Percentiles rank a stretch among this genome's conserved stretches.
Evolutionary conservation across 257 asterid species (phyloP).

Genomic region (Solanum verrucosum): DNA sequence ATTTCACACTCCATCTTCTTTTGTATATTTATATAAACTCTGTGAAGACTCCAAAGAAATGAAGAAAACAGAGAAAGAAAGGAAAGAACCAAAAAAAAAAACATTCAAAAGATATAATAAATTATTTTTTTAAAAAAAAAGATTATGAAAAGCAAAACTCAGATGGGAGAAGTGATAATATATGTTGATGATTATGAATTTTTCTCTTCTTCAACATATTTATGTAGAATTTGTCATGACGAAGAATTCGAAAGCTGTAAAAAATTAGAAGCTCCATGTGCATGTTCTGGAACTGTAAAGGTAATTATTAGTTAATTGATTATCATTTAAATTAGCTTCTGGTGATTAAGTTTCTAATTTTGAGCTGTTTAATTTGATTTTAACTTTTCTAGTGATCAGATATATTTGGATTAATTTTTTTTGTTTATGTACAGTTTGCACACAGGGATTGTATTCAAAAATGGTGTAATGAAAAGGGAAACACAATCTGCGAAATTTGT

Average conservation of each 20-base stretch:
- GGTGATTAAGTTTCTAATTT: background rate
- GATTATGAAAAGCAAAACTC: background rate
- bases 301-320: slow-evolving; percentile 8
- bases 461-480: slow-evolving; percentile 93
- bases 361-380: background rate
- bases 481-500: slow-evolving; percentile 80
- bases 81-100: background rate
- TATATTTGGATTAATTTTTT: background rate
- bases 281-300: slow-evolving; percentile 92
- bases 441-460: slow-evolving; percentile 94
- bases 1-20: slow-evolving; percentile 9
- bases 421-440: slow-evolving; percentile 42
- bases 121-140: rapidly evolving
- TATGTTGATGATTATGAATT: slow-evolving; percentile 34
- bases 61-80: slow-evolving; percentile 5
- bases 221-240: slow-evolving; percentile 90
- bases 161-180: slow-evolving; percentile 52
- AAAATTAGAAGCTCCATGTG: slow-evolving; percentile 63
- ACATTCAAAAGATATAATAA: background rate
- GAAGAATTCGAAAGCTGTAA: slow-evolving; percentile 56
- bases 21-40: slow-evolving; percentile 9
- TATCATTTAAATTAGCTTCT: background rate
- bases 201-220: slow-evolving; percentile 4
- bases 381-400: background rate
- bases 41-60: background rate